Percentiles rank a stretch among this genome's conserved stretches.
These are phyloP conservation scores for Bruguiera parviflora DNA, from an alignment of 345 rosid genomes.

Conservation along the genomic window DNA sequence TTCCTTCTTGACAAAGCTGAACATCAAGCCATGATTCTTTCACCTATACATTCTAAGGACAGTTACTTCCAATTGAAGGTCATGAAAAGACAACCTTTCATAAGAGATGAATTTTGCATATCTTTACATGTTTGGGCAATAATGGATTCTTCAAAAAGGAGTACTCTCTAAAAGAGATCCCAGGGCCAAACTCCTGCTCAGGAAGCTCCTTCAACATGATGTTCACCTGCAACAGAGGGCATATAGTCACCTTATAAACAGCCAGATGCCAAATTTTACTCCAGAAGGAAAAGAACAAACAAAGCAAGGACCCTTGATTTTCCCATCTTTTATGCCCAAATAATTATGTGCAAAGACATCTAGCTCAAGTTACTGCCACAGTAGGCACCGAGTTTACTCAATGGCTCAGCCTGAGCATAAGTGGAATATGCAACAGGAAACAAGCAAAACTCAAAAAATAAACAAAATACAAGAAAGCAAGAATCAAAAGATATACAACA, in stretches of 20 bases:
- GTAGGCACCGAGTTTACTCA: neutral
- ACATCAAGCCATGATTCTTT: slow-evolving; percentile 92
- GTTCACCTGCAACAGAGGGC: slow-evolving; percentile 56
- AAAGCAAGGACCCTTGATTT: neutral
- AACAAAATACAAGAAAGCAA: neutral
- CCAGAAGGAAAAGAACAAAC: neutral
- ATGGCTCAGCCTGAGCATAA: neutral
- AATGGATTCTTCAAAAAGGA: slow-evolving; percentile 75
- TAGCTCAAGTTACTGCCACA: neutral
- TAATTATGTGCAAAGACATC: neutral
- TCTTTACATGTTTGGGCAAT: slow-evolving; percentile 68
- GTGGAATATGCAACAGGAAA: neutral
- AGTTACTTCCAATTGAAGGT: neutral
- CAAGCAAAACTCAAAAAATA: neutral
- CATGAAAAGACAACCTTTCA: neutral
- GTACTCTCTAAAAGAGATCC: slow-evolving; percentile 73
- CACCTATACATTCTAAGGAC: slow-evolving; percentile 46
- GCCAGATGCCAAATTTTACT: neutral
- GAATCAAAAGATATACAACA: neutral
- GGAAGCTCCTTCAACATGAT: slow-evolving; percentile 63
- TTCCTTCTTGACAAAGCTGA: slow-evolving; percentile 77
- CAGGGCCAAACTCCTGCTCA: slow-evolving; percentile 88
- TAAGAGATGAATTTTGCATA: neutral
- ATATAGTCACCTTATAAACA: slow-evolving; percentile 5
- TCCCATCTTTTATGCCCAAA: neutral